A percentile compares a stretch with the other conserved stretches of the same genome.
These are phyloP conservation scores for Macroventuria anomochaeta DNA, from an alignment of 2,329 filamentous ascomycete species.

Conservation along the genomic window DNA sequence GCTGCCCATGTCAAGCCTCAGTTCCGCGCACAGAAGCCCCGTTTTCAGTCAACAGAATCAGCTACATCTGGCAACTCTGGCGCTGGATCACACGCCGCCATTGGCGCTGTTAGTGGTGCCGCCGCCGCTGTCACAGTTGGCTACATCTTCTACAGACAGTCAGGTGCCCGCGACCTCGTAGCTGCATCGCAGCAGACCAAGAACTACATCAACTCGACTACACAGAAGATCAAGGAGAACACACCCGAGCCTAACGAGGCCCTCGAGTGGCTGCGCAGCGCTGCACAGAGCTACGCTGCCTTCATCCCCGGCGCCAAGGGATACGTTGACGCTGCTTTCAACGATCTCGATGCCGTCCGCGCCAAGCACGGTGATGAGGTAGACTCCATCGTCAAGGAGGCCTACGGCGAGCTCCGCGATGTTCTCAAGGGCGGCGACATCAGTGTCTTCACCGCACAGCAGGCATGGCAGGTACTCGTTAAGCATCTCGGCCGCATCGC, in stretches of 20 bases:
- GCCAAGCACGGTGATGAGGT: conserved; percentile 73
- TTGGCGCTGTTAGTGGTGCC: conserved; percentile 60
- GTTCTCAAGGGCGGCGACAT: conserved; percentile 66
- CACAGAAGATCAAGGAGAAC: conserved; percentile 65
- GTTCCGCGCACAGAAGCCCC: conserved; percentile 38
- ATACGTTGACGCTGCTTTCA: conserved; percentile 73
- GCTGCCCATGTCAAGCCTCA: conserved; percentile 33
- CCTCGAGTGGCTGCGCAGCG: conserved; percentile 68
- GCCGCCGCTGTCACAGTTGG: conserved; percentile 55
- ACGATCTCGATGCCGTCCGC: conserved; percentile 72
- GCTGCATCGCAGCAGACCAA: conserved; percentile 63
- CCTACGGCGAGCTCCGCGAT: conserved; percentile 71
- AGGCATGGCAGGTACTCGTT: conserved; percentile 67
- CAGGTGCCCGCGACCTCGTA: conserved; percentile 58
- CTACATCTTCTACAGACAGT: conserved; percentile 62
- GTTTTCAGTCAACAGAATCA: conserved; percentile 44
- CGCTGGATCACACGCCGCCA: conserved; percentile 49
- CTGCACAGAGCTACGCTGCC: conserved; percentile 70
- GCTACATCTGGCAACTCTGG: conserved; percentile 29
- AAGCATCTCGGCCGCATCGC: conserved; percentile 67
- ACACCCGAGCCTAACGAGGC: conserved; percentile 72
- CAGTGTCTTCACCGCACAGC: conserved; percentile 66
- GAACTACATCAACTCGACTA: conserved; percentile 65
- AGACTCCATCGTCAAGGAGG: conserved; percentile 69
- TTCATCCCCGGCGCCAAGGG: conserved; percentile 74